Base-by-base conservation (phyloP, 2,329 filamentous ascomycete species). In the Apiospora hydei region DNA sequence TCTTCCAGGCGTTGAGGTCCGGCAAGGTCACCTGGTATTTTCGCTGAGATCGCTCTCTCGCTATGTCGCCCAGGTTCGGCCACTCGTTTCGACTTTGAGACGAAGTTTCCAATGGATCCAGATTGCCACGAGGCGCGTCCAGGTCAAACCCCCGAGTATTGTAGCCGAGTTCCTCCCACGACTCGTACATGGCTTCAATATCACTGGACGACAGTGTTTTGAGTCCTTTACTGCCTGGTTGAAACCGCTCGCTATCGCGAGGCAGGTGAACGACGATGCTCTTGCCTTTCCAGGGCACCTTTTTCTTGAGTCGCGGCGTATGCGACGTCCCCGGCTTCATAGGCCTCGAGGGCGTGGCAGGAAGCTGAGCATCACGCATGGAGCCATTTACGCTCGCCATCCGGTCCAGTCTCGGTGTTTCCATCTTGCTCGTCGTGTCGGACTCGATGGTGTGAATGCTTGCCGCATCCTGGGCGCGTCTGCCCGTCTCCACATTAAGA, bases 261-360 rank as follows among this genome's bases (percentile, higher is more conserved):
- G 93, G 93, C 26, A 95, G 83, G 38, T 91, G 84, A 61, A 95
- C 90, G 77, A 93, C 82, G 70, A 94, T 94, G 72, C 89, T 91
- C 83, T 94, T 95, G 72, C 91, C 92, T 77, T 88, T 92, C 92
- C 93, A 95, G 66, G 88, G 87, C 2, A 95, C 85, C 82, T 92
- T 94, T 80, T 93, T 95, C 83, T 88, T 93, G 10, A 89, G 74
- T 16, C 89, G 84, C n/a, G 89, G 89, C 7, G 88, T 88, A 67
- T 83, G 80, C 3, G 82, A 80, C 7, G 82, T 78, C 38, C 83
- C 83, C 70, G 82, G 75, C 73, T 84, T 85, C 26, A 72, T 77
- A 13, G 77, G 75, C 21, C 79, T 80, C 18, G 75, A 74, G 4
- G 80, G 80, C 6, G 79, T 81, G 53, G 74, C 41, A 30, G 78